Percentiles rank a stretch among this genome's conserved stretches.
Evolutionary conservation across 257 asterid genomes (phyloP).

Genomic region (Cruciata laevipes): DNA sequence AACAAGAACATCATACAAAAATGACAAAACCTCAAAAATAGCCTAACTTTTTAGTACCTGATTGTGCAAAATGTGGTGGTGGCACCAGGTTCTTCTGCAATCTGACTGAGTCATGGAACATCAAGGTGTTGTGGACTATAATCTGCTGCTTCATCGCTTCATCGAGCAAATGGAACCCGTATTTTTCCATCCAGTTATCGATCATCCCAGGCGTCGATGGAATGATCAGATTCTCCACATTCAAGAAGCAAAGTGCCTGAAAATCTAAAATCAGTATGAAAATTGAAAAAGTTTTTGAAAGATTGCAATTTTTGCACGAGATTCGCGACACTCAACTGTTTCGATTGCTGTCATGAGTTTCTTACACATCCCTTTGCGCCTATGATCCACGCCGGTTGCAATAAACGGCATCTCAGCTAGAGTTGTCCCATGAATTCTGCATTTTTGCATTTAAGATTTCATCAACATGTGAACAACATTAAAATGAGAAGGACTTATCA

Average conservation of each 20-base stretch:
- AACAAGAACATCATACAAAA: too few species aligned
- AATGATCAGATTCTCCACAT: conserved; percentile 41
- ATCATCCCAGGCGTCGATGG: conserved; percentile 32
- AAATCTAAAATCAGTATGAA: neutral
- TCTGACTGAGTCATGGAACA: conserved; percentile 42
- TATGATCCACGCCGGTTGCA: conserved; percentile 34
- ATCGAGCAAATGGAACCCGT: conserved; percentile 23
- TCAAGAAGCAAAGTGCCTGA: conserved; percentile 40
- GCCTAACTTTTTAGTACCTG: neutral
- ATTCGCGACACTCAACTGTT: conserved; percentile 25
- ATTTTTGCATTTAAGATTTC: neutral
- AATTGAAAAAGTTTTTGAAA: neutral
- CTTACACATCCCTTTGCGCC: conserved; percentile 55
- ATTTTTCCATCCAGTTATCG: conserved; percentile 28
- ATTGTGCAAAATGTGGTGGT: conserved; percentile 18
- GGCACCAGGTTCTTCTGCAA: conserved; percentile 32
- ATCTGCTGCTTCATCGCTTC: conserved; percentile 26
- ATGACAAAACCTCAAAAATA: neutral
- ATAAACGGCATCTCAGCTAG: conserved; percentile 65
- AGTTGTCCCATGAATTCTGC: conserved; percentile 48
- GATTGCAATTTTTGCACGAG: neutral
- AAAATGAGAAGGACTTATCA: neutral
- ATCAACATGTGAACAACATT: neutral
- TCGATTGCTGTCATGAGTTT: conserved; percentile 43
- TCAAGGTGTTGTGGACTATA: conserved; percentile 32